These are phyloP conservation scores for Eucalyptus polybractea DNA, from an alignment of 345 rosid species.

Conservation along the genomic window DNA sequence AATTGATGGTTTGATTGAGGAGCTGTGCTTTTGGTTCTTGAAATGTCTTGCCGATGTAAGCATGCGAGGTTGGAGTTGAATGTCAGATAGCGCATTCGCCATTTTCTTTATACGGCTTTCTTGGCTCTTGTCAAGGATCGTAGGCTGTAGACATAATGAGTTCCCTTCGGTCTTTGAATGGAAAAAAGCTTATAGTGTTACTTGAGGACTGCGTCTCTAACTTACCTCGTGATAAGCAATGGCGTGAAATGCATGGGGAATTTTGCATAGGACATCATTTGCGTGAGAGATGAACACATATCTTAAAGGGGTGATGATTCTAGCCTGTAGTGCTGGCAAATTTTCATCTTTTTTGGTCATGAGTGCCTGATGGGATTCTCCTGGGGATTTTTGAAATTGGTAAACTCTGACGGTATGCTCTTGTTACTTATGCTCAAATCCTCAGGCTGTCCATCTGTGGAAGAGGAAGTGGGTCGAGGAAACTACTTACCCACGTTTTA, in stretches of 20 bases:
- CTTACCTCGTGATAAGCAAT: not conserved
- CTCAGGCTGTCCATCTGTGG: constrained; percentile 65
- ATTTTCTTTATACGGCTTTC: not conserved
- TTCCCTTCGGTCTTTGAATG: not conserved
- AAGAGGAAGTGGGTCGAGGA: constrained; percentile 86
- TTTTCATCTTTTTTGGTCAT: not conserved
- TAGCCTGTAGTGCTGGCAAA: not conserved
- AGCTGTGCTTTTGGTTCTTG: not conserved
- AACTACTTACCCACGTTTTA: constrained; percentile 68
- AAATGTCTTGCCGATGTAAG: not conserved
- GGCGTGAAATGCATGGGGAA: not conserved
- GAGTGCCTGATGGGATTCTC: not conserved
- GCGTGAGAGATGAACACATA: not conserved
- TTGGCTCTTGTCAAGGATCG: not conserved
- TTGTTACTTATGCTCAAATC: not conserved
- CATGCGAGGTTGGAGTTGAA: not conserved
- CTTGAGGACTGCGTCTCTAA: not conserved
- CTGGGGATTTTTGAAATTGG: not conserved
- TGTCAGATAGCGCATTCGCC: not conserved
- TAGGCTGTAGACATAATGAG: not conserved
- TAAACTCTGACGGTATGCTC: not conserved
- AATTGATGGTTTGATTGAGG: not conserved
- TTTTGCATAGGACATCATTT: not conserved
- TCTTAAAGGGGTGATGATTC: not conserved
- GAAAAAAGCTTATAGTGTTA: not conserved